A percentile compares a stretch with the other conserved stretches of the same genome.
Evolutionary conservation across 495 filamentous ascomycete species (phyloP).

Genomic region (Chaetomium cochliodes): DNA sequence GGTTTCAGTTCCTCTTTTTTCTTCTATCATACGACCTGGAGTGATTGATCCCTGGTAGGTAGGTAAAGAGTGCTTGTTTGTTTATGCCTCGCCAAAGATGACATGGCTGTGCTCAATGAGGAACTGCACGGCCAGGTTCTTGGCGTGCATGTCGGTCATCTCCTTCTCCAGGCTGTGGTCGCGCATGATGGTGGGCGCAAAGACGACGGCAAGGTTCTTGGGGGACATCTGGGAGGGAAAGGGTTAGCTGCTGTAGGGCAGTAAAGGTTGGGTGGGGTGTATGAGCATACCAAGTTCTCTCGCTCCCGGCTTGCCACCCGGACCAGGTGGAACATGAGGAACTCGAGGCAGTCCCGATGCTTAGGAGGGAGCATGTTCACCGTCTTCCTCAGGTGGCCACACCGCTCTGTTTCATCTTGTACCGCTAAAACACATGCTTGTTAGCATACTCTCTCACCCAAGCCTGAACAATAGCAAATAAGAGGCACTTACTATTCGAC

Average conservation of each 20-base stretch:
- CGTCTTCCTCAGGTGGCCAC: conserved; percentile 64
- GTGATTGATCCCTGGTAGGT: neutral
- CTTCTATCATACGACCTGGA: neutral
- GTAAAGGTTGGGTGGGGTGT: too few relatives aligned
- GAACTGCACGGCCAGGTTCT: conserved; percentile 87
- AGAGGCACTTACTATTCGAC: conserved; percentile 53
- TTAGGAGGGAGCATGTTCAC: conserved; percentile 74
- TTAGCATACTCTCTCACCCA: conserved; percentile 8
- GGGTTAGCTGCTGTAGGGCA: neutral
- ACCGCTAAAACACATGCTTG: conserved; percentile 38
- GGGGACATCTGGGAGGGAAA: conserved; percentile 68
- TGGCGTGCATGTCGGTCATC: conserved; percentile 92
- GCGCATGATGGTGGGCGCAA: conserved; percentile 96
- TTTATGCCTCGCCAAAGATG: conserved; percentile 58
- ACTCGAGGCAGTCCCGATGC: conserved; percentile 87
- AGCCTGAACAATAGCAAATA: neutral
- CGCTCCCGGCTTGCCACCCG: conserved; percentile 78
- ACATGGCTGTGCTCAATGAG: conserved; percentile 80
- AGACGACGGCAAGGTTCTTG: conserved; percentile 93
- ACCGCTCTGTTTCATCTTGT: conserved; percentile 56
- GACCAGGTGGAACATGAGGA: conserved; percentile 89
- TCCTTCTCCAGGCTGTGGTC: conserved; percentile 84
- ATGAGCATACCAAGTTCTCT: conserved; percentile 65
- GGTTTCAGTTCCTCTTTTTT: neutral
- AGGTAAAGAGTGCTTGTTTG: neutral